phyloP scores from a whole-genome alignment of 208 protist species.

The Herpetomonas samuelpessoai region DNA sequence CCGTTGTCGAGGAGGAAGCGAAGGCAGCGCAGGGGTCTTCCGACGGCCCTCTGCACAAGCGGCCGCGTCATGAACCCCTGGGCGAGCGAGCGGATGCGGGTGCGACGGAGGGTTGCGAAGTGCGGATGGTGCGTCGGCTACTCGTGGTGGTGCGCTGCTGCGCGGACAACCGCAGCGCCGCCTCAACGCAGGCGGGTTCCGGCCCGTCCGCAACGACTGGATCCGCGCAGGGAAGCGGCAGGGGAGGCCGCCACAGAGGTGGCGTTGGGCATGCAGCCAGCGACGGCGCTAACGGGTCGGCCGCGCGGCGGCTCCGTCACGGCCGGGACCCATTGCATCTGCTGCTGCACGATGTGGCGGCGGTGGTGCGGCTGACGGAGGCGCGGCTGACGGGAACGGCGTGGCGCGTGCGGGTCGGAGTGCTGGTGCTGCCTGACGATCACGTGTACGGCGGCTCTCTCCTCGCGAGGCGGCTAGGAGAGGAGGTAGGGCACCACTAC shows the following conservation, averaged over 20 bases:
- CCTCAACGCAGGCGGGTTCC: slow-evolving; percentile 8
- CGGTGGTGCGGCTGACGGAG: slow-evolving; percentile 34
- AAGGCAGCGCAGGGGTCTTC: not conserved
- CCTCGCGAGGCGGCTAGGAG: slow-evolving; percentile 38
- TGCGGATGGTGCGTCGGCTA: slow-evolving; percentile 15
- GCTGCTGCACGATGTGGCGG: slow-evolving; percentile 57
- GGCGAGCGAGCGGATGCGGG: not conserved
- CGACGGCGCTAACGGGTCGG: not conserved
- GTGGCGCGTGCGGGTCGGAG: slow-evolving; percentile 29
- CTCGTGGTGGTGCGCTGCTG: slow-evolving; percentile 60
- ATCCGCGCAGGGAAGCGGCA: not conserved
- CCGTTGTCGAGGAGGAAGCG: slow-evolving; percentile 28
- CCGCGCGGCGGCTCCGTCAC: slow-evolving; percentile 20
- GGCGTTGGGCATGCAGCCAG: not conserved
- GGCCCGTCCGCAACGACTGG: not conserved
- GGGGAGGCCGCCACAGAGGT: not conserved
- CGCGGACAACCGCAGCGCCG: slow-evolving; percentile 27
- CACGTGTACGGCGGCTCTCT: slow-evolving; percentile 50
- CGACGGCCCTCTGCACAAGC: not conserved
- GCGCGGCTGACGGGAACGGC: slow-evolving; percentile 24
- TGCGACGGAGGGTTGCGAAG: not conserved
- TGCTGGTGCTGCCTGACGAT: slow-evolving; percentile 74
- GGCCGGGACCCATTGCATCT: slow-evolving; percentile 42
- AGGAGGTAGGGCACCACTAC: slow-evolving; percentile 42
- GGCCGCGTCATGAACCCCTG: not conserved